Base-by-base conservation (phyloP, 163 green algal genomes). In the Scenedesmus sp. region DNA sequence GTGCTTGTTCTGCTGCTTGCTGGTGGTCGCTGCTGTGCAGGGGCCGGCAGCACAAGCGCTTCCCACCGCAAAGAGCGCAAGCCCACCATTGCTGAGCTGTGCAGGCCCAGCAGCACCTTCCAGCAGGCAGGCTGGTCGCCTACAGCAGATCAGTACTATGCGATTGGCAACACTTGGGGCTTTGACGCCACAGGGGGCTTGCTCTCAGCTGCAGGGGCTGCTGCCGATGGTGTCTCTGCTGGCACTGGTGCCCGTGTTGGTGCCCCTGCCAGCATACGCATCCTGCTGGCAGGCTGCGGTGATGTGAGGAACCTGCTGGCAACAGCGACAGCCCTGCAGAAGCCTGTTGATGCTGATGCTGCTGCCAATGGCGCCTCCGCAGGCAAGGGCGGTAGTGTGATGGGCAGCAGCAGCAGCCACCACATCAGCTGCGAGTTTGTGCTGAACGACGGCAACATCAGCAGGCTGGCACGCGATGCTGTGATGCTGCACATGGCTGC, bases 401-500 rank as follows among this genome's bases (percentile, higher is more conserved):
- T n/a, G n/a, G 20, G n/a, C 33, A 61, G 49, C 35, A 44, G 56
- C 79, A 26, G 59, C 87, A 56, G 49, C 44, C 9, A 43, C 26
- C 5, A 72, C 15, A 20, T 5, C 15, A 35, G 35, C 0, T 12
- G 85, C 65, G 35, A 90, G 56, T 43, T 78, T 51, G 83, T 89
- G 61, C 85, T 93, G 24, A 93, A 93, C 33, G 90, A 93, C 51
- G 90, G 90, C 79, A 89, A 89, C 56, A 49, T 91, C 46, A 80
- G 78, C 49, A 93, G 91, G 90, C 79, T 93, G 65, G 90, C 90
- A 40, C 90, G 90, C 40, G 46, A 93, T 53, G 90, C 80, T 15
- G 79, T 89, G 26, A 81, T 93, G 85, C 80, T 93, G 61, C 80
- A 93, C 80, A 82, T 93, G 85, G 85, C 35, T 16, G 33, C 3